Percentiles rank a stretch among this genome's conserved stretches.
Conservation (phyloP, 768 basidiomycete species). For the Agaricus bisporus region DNA sequence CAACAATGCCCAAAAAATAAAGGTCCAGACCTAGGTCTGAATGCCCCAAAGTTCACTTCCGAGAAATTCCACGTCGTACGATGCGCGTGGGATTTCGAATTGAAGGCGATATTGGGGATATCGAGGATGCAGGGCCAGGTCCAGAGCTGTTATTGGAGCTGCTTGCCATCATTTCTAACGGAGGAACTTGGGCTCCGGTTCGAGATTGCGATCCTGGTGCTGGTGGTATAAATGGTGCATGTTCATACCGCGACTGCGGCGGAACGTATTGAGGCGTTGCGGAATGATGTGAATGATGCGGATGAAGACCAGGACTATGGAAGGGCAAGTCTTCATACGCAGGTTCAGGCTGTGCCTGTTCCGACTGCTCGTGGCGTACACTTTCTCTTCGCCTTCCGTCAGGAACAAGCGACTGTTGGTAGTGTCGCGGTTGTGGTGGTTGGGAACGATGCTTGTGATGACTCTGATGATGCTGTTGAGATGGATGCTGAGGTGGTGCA, state of each 20-base stretch:
- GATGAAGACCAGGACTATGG: slow-evolving; percentile 8
- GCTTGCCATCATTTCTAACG: neutral
- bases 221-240: neutral
- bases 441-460: slow-evolving; percentile 4
- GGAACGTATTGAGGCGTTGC: neutral
- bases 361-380: neutral
- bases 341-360: neutral
- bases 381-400: neutral
- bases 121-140: slow-evolving; percentile 3
- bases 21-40: neutral
- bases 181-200: neutral
- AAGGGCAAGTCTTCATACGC: slow-evolving; percentile 4
- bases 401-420: neutral
- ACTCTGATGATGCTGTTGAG: neutral
- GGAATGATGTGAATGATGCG: slow-evolving; percentile 4
- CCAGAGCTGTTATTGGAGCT: slow-evolving; percentile 11
- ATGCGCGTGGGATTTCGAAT: slow-evolving; percentile 3
- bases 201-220: neutral
- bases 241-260: neutral
- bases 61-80: neutral
- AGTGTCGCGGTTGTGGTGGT: neutral
- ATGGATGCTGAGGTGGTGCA: neutral
- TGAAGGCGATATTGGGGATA: slow-evolving; percentile 6
- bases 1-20: neutral
- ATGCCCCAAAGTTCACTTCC: slow-evolving; percentile 1